Evolutionary conservation across 164 flowering plant species (phyloP), one percentile per base, ranked within the genome.

Genomic region (Aristolochia fimbriata): DNA sequence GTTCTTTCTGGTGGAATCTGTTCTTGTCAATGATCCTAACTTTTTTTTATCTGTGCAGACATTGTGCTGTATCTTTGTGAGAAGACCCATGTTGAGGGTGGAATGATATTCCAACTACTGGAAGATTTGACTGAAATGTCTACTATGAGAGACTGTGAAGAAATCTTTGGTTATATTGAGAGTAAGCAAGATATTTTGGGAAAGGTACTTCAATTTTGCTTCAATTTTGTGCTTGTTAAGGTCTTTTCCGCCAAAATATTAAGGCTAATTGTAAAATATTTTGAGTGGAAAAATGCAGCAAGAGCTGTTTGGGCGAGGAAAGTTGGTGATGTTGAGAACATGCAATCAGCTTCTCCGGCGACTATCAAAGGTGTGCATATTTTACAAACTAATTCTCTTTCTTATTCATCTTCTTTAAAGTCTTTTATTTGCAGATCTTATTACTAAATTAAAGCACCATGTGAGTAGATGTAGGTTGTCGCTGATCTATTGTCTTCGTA

Each of bases 111-210:
- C 72, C 97, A 90, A 72, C 84, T 94, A 63, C 73, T 94, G 65
- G 99, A 94, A 74, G 99, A 94, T 81, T 76, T 94, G 83, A 94
- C 97, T 30, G 99, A 94, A 76, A 94, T 91, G 95, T 94, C 97
- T 57, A 94, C 99, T 37, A 88, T 94, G 96, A 85, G 77, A 73
- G 86, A 94, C 62, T 91, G 99, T 78, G 78, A 94, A 75, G 97
- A 94, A 72, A 72, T 88, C 61, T 94, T 94, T 71, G 89, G 89
- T 58, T 94, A 90, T 67, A 94, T 91, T 47, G 97, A 94, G 71
- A 86, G 99, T 64, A 88, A 88, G 71, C 99, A 94, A 80, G 99
- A 94, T 68, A 82, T 86, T 50, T 70, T 94, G 58, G 99, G 97
- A 55, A 94, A 91, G 96, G 99, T 86, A 49, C 52, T 63, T 62